Evolutionary conservation across 148 eudicot genomes (phyloP), one percentile per base, ranked within the genome.

Genomic region (Cornus kousa): DNA sequence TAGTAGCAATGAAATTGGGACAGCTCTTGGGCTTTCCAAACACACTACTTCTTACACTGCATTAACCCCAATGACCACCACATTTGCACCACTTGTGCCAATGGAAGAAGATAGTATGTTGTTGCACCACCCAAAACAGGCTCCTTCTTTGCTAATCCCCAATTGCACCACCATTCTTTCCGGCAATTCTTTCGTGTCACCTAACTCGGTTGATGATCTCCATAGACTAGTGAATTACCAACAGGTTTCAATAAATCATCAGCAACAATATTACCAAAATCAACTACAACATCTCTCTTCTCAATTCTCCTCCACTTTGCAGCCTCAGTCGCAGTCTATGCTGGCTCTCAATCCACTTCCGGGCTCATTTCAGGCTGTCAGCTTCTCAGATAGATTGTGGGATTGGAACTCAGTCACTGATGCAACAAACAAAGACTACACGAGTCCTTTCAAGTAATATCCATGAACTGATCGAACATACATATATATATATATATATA

Each of bases 401-500:
- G 98, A 92, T 40, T 92, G 97, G 97, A 89, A 84, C 64, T 80
- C 88, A 11, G 78, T 74, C 46, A 78, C 85, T 13, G 91, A 87
- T 74, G 90, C 83, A 7, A 85, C 83, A 7, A 85, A 70, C 79
- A 83, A 91, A 74, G 94, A 92, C 72, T 92, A 73, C 85, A 80
- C 67, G 84, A 85, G 75, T 79, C 88, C 84, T 48, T 94, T 94
- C 92, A 90, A 92, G 93, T 90, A 88, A 92, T 65, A 39, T 43
- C 48, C 48, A 40, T 62, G 69, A 68, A 67, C 74, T 77, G 9
- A 28, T 28, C 28, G 28, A 20, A 68, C 13, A 67, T 28, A 62
- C 66, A 68, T 65, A 65, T 22, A n/a, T 23, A 23, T 65, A 65
- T 22, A n/a, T 23, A 23, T 37, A 62, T 16, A 17, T 75, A 9